Percentiles rank a stretch among this genome's conserved stretches.
Evolutionary conservation across 495 filamentous ascomycete species (phyloP).

Genomic region (Xylaria curta): DNA sequence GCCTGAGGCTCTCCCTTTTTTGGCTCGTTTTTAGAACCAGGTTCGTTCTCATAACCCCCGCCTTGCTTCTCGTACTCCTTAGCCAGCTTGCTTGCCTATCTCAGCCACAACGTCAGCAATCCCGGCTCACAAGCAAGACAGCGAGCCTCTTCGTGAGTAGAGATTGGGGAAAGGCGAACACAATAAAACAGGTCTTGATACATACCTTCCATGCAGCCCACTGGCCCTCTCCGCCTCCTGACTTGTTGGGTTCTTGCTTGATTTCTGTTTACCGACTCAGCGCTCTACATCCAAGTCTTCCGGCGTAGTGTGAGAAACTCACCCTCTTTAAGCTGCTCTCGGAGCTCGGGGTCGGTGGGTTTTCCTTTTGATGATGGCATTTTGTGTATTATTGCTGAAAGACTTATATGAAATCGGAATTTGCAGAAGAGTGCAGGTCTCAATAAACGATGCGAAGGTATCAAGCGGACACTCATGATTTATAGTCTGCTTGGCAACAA

Average conservation of each 20-base stretch:
- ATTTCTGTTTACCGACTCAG: slow-evolving; percentile 43
- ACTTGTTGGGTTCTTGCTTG: slow-evolving; percentile 60
- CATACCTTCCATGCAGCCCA: slow-evolving; percentile 64
- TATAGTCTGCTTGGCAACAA: background rate
- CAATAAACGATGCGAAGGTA: background rate
- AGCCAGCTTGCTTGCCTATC: slow-evolving; percentile 54
- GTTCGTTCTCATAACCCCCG: slow-evolving; percentile 58
- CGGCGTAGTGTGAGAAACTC: background rate
- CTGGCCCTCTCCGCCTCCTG: slow-evolving; percentile 59
- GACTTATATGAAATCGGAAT: background rate
- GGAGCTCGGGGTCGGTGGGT: slow-evolving; percentile 59
- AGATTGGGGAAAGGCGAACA: background rate
- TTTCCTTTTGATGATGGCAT: slow-evolving; percentile 60
- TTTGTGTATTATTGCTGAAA: background rate
- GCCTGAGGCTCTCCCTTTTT: slow-evolving; percentile 53
- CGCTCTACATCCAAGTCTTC: background rate
- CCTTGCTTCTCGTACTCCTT: slow-evolving; percentile 62
- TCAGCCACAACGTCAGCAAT: background rate
- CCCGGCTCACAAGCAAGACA: background rate
- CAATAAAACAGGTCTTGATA: background rate
- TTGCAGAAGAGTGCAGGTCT: background rate
- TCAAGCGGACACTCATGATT: background rate
- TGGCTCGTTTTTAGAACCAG: slow-evolving; percentile 60
- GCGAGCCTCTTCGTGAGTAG: background rate
- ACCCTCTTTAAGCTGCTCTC: slow-evolving; percentile 58